Evolutionary conservation across 345 rosid genomes (phyloP).

Genomic region (Cardiospermum halicacabum): DNA sequence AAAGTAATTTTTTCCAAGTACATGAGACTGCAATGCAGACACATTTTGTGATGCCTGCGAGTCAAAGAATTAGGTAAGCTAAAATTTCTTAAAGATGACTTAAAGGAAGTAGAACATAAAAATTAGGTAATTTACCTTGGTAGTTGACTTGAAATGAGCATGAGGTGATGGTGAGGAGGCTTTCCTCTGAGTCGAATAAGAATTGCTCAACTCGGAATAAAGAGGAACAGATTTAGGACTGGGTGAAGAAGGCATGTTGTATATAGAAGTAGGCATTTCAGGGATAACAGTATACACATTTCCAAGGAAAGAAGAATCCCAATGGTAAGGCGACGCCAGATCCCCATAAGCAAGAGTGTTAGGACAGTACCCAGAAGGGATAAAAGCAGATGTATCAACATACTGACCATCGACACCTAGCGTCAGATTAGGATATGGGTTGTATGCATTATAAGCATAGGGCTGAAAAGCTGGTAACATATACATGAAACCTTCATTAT

Average conservation of each 20-base stretch:
- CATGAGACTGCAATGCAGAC: conserved; percentile 21
- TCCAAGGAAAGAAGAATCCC: conserved; percentile 32
- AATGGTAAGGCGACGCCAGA: conserved; percentile 22
- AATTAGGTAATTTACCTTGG: conserved; percentile 25
- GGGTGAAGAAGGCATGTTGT: conserved; percentile 35
- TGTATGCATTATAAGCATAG: conserved; percentile 26
- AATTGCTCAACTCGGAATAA: conserved; percentile 16
- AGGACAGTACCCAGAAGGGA: conserved; percentile 36
- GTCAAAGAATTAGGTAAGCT: not conserved
- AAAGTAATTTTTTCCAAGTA: conserved; percentile 18
- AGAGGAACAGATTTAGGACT: conserved; percentile 20
- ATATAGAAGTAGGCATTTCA: conserved; percentile 28
- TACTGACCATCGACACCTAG: conserved; percentile 17
- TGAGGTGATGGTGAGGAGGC: conserved; percentile 22
- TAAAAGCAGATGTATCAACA: conserved; percentile 21
- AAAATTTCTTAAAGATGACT: not conserved
- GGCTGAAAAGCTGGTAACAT: conserved; percentile 41
- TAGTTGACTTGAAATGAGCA: conserved; percentile 32
- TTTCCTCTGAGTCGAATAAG: conserved; percentile 28
- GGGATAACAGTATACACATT: conserved; percentile 26
- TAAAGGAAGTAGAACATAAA: conserved; percentile 4
- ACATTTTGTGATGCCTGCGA: conserved; percentile 15
- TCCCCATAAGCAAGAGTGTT: conserved; percentile 36
- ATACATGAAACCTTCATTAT: conserved; percentile 48
- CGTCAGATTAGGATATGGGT: conserved; percentile 29